Evolutionary conservation across 768 basidiomycete genomes (phyloP).

Genomic region (Kwoniella dendrophila): DNA sequence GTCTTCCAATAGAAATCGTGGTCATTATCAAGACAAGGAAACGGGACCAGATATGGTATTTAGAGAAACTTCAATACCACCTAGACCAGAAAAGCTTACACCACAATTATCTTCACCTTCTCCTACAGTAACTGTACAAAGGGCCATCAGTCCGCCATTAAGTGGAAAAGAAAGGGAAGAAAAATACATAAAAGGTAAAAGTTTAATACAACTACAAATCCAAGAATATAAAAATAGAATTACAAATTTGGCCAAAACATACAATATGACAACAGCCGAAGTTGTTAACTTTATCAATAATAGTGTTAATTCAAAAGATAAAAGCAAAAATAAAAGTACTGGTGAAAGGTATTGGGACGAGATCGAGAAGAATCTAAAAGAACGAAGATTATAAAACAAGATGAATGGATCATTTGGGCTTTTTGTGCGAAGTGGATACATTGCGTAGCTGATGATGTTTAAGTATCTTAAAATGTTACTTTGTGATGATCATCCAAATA

Average conservation of each 20-base stretch:
- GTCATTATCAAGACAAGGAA: neutral
- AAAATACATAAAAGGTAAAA: neutral
- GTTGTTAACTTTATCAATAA: conserved; percentile 5
- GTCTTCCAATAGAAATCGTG: neutral
- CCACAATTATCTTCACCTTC: neutral
- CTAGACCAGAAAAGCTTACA: conserved; percentile 4
- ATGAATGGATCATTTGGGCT: neutral
- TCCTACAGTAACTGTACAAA: neutral
- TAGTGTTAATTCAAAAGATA: no score
- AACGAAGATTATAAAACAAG: neutral
- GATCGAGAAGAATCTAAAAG: conserved; percentile 7
- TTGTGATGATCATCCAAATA: no score
- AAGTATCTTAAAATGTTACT: no score
- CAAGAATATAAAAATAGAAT: conserved; percentile 11
- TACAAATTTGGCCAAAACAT: neutral
- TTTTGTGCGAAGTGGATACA: neutral
- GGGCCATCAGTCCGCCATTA: conserved; percentile 7
- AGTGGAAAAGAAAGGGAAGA: neutral
- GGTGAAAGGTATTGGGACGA: conserved; percentile 13
- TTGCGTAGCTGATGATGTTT: no score
- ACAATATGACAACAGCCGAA: conserved; percentile 3
- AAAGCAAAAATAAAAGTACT: neutral
- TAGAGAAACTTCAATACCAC: conserved; percentile 12
- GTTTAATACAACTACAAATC: neutral
- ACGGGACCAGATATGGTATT: conserved; percentile 15